Conservation (phyloP, 495 filamentous ascomycete genomes). For the Pseudevernia furfuracea region DNA sequence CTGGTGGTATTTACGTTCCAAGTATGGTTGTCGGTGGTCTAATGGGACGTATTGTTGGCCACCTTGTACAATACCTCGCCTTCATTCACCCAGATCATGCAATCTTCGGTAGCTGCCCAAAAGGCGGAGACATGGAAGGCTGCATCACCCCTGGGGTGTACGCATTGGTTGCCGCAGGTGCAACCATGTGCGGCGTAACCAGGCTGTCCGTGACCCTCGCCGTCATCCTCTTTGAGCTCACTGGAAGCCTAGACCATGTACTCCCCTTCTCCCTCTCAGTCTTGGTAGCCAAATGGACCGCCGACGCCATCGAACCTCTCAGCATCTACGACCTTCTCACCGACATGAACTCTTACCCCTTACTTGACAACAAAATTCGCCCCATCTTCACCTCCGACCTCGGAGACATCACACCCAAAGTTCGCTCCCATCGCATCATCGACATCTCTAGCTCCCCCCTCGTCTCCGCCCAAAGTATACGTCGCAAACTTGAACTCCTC, state of each 20-base stretch:
- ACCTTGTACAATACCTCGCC: constrained; percentile 75
- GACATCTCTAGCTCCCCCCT: constrained; percentile 77
- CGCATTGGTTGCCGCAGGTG: constrained; percentile 86
- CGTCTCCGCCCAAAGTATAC: constrained; percentile 64
- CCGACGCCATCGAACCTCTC: constrained; percentile 86
- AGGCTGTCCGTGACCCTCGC: constrained; percentile 88
- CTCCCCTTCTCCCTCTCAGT: constrained; percentile 90
- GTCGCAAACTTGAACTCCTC: constrained; percentile 69
- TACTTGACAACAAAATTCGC: constrained; percentile 88
- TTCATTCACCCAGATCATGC: constrained; percentile 61
- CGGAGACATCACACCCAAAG: constrained; percentile 72
- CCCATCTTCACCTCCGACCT: constrained; percentile 79
- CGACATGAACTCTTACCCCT: constrained; percentile 95
- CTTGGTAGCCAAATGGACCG: constrained; percentile 94
- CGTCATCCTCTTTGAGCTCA: constrained; percentile 93
- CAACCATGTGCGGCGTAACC: constrained; percentile 97
- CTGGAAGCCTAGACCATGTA: constrained; percentile 89
- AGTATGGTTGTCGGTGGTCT: constrained; percentile 97
- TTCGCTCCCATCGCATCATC: constrained; percentile 69
- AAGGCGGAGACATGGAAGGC: constrained; percentile 57
- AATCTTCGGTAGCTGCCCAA: constrained; percentile 67
- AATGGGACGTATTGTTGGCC: constrained; percentile 82
- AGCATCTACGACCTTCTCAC: constrained; percentile 95
- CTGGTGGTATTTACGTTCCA: constrained; percentile 93
- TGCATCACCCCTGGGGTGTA: constrained; percentile 96